These are phyloP conservation scores for Stropharia rugosoannulata DNA, from an alignment of 768 basidiomycete genomes.

Conservation along the genomic window DNA sequence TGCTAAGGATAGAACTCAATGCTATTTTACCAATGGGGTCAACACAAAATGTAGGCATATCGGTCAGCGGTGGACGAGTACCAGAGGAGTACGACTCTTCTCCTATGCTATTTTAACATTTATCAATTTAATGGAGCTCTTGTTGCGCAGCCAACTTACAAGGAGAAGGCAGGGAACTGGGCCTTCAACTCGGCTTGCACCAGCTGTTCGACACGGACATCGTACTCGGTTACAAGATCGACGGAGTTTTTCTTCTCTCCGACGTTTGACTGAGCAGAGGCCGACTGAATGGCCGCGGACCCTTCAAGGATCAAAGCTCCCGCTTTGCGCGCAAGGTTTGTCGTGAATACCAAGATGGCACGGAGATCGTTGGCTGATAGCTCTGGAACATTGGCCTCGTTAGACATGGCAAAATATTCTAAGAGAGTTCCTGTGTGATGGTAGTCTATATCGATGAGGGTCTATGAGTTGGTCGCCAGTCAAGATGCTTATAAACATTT, in stretches of 20 bases:
- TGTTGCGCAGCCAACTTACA: slow-evolving; percentile 51
- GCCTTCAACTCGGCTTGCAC: slow-evolving; percentile 67
- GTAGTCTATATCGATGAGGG: not conserved
- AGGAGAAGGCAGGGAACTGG: slow-evolving; percentile 75
- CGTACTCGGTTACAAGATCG: slow-evolving; percentile 94
- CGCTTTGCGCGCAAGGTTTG: slow-evolving; percentile 69
- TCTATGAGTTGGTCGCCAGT: not conserved
- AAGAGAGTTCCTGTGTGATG: not conserved
- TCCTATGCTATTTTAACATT: slow-evolving; percentile 66
- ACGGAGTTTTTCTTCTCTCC: slow-evolving; percentile 93
- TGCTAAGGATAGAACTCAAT: slow-evolving; percentile 11
- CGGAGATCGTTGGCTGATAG: slow-evolving; percentile 52
- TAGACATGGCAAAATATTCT: slow-evolving; percentile 28
- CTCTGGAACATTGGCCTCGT: slow-evolving; percentile 14
- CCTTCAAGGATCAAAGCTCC: slow-evolving; percentile 78
- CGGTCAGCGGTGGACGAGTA: slow-evolving; percentile 65
- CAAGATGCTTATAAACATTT: not conserved
- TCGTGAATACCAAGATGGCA: slow-evolving; percentile 65
- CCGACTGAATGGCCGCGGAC: slow-evolving; percentile 67
- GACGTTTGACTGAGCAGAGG: slow-evolving; percentile 45
- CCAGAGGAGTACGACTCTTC: slow-evolving; percentile 91
- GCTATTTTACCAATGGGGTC: slow-evolving; percentile 85
- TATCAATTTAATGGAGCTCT: not conserved
- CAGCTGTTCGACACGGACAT: slow-evolving; percentile 86
- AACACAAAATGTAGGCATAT: slow-evolving; percentile 93